A percentile compares a stretch with the other conserved stretches of the same genome.
Evolutionary conservation across 805 yeast genomes (phyloP).

Genomic region (Lipomyces kockii): DNA sequence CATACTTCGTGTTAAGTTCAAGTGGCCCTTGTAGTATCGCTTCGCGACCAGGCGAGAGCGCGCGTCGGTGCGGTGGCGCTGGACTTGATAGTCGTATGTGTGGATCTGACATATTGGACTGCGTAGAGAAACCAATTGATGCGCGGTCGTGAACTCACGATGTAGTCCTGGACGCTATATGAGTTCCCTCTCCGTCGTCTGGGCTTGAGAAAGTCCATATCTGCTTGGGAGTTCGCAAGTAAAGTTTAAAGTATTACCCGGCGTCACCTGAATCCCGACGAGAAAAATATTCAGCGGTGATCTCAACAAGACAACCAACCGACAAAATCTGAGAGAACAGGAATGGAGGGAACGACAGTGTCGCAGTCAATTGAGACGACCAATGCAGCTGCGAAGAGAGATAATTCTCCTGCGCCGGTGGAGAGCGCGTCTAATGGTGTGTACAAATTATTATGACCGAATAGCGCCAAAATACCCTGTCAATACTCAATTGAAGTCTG

Average conservation of each 20-base stretch:
- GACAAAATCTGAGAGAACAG: not conserved
- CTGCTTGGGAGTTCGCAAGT: too few relatives aligned
- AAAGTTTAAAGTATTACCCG: not conserved
- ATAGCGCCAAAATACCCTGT: not conserved
- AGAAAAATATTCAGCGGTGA: not conserved
- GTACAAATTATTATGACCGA: not conserved
- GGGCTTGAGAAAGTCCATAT: too few relatives aligned
- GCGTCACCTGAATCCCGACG: not conserved
- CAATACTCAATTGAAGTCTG: not conserved
- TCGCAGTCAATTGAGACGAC: not conserved
- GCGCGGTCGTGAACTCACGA: not conserved
- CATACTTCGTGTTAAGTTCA: conserved; percentile 3
- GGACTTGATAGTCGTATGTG: conserved; percentile 6
- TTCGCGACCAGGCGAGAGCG: conserved; percentile 22
- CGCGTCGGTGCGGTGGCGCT: conserved; percentile 19
- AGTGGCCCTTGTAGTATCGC: conserved; percentile 18
- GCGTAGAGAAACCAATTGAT: not conserved
- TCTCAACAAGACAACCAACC: not conserved
- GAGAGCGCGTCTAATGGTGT: not conserved
- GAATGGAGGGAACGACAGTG: not conserved
- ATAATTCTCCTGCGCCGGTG: not conserved
- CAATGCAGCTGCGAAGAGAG: not conserved
- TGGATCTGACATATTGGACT: not conserved
- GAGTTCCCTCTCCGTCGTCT: not conserved
- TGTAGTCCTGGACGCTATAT: not conserved